phyloP scores from a whole-genome alignment of 73 alveolate genomes.

The Paramecium biaurelia region DNA sequence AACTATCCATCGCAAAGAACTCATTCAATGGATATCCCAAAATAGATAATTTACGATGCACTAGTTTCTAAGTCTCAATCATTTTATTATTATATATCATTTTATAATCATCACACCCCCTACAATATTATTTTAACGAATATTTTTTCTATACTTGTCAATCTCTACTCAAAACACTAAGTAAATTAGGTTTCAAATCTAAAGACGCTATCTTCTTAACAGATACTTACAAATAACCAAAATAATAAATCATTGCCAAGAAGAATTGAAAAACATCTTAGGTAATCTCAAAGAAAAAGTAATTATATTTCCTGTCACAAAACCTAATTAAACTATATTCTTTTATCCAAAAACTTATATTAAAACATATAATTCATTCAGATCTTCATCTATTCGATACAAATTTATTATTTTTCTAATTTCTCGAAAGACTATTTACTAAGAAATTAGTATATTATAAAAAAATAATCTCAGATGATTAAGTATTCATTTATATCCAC shows the following conservation, averaged over 20 bases:
- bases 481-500: too few species aligned
- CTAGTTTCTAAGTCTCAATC: background rate
- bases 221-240: background rate
- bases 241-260: background rate
- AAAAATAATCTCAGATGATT: too few species aligned
- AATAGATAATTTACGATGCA: background rate
- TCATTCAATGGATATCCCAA: background rate
- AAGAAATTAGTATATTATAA: too few species aligned
- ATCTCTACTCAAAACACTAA: background rate
- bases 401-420: too few species aligned
- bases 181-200: background rate
- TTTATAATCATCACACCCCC: background rate
- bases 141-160: background rate
- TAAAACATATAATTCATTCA: too few species aligned
- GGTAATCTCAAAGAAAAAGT: background rate
- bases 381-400: too few species aligned
- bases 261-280: background rate
- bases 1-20: background rate
- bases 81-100: conserved; percentile 22
- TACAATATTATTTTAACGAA: background rate
- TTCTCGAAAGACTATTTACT: too few species aligned
- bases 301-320: background rate
- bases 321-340: background rate
- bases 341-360: background rate
- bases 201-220: background rate